phyloP scores from a whole-genome alignment of 805 yeast species.

The Kluyveromyces nonfermentans region DNA sequence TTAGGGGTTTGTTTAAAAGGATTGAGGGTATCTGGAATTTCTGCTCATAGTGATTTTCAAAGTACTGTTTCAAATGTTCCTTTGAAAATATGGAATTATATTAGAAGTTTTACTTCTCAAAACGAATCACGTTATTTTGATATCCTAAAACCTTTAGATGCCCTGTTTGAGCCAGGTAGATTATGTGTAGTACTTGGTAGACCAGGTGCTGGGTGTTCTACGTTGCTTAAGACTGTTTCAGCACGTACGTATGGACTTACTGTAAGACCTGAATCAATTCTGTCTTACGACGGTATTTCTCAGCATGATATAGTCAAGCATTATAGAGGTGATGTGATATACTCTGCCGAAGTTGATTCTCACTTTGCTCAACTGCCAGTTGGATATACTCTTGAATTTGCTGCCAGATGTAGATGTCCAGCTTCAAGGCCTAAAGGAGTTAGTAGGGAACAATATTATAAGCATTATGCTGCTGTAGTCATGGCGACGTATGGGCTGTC shows the following conservation, averaged over 20 bases:
- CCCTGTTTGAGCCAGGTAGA: slow-evolving; percentile 51
- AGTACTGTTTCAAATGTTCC: slow-evolving; percentile 43
- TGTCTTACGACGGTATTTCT: slow-evolving; percentile 43
- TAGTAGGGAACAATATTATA: slow-evolving; percentile 38
- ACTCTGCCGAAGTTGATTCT: slow-evolving; percentile 53
- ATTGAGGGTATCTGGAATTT: slow-evolving; percentile 52
- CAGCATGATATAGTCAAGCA: slow-evolving; percentile 36
- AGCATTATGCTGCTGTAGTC: slow-evolving; percentile 39
- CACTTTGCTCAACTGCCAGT: slow-evolving; percentile 59
- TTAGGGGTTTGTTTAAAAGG: slow-evolving; percentile 51
- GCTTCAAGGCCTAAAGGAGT: slow-evolving; percentile 45
- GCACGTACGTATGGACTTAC: slow-evolving; percentile 48
- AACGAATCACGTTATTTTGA: slow-evolving; percentile 30
- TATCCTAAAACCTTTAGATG: slow-evolving; percentile 47
- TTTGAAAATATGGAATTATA: slow-evolving; percentile 13
- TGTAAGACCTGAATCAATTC: slow-evolving; percentile 34
- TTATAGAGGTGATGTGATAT: slow-evolving; percentile 54
- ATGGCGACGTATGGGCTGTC: slow-evolving; percentile 43
- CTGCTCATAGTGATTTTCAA: slow-evolving; percentile 57
- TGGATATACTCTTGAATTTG: slow-evolving; percentile 48
- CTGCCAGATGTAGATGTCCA: slow-evolving; percentile 49
- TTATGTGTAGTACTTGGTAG: slow-evolving; percentile 67
- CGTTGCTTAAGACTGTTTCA: slow-evolving; percentile 48
- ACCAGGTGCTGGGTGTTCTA: slow-evolving; percentile 69
- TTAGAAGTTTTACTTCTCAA: slow-evolving; percentile 11